phyloP scores from a whole-genome alignment of 441 rosid species.

The Monsonia emarginata region DNA sequence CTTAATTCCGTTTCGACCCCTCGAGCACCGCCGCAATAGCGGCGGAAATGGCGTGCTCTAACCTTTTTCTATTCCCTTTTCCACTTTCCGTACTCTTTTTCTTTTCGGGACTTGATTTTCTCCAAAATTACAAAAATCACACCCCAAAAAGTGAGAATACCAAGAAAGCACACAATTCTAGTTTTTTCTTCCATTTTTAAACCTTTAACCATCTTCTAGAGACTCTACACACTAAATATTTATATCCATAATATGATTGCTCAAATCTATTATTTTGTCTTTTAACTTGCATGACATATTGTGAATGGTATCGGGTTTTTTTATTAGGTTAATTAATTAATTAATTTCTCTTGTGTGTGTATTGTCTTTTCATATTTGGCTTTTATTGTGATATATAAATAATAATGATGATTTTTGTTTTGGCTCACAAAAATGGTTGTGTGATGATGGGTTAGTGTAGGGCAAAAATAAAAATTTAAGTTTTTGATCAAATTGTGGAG shows the following conservation, averaged over 20 bases:
- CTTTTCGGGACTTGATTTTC: not conserved
- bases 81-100: not conserved
- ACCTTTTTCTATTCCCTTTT: not conserved
- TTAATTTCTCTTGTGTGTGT: too few species aligned
- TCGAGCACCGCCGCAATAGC: constrained; percentile 2
- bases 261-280: not conserved
- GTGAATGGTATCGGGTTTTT: too few species aligned
- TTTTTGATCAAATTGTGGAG: not conserved
- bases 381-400: too few species aligned
- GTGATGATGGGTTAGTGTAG: not conserved
- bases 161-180: too few species aligned
- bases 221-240: not conserved
- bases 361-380: too few species aligned
- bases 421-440: not conserved
- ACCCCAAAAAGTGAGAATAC: not conserved
- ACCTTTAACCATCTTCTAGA: not conserved
- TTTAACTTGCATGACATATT: not conserved
- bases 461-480: not conserved
- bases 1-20: not conserved
- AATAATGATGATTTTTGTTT: too few species aligned
- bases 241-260: not conserved
- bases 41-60: constrained; percentile 3
- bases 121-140: not conserved
- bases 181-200: not conserved
- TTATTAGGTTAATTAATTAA: too few species aligned